Evolutionary conservation across 345 rosid genomes (phyloP), one percentile per base, ranked within the genome.

Genomic region (Lumnitzera littorea): DNA sequence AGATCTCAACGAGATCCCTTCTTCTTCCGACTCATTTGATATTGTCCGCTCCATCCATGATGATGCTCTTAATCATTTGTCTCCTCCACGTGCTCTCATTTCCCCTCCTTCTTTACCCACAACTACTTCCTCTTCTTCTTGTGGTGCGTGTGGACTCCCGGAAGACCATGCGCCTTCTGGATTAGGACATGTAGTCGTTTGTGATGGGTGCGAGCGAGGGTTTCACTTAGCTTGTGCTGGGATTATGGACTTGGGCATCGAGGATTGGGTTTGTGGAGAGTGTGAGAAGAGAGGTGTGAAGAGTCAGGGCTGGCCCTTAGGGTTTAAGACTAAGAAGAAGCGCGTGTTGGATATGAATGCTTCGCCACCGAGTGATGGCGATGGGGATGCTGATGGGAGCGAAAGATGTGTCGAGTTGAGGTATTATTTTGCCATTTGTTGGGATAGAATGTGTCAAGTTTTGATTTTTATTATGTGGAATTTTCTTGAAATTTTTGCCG

Each of bases 1-100:
- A 83, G 96, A 92, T 87, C 98, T 92, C 75, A 92, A 92, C 74
- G 96, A 92, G 94, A 87, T 89, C 82, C 98, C 98, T 49, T 49
- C 85, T 70, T 70, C 82, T 25, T 72, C 82, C 27, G 89, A 87
- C 57, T 62, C 96, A 23, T 59, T 76, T 50, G 84, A 83, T 12
- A 68, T 89, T 15, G 91, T 89, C 25, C 78, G 91, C 48, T 78
- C 81, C 54, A 69, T 80, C 62, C 87, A 82, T 50, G 89, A 84
- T 57, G 74, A 36, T 7, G 10, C 43, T 36, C 43, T 36, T 9
- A 36, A 4, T 1, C 43, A 5, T 36, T 7, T 9, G 11, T 9
- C 43, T 36, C 43, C 43, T 76, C 62, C 76, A 78, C 12, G 89
- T 82, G 31, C 53, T 70, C 84, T 20, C 24, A 31, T 25, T 59